Evolutionary conservation across 192 early-diverging fungal genomes (phyloP), one percentile per base, ranked within the genome.

Genomic region (Pilaira anomala): DNA sequence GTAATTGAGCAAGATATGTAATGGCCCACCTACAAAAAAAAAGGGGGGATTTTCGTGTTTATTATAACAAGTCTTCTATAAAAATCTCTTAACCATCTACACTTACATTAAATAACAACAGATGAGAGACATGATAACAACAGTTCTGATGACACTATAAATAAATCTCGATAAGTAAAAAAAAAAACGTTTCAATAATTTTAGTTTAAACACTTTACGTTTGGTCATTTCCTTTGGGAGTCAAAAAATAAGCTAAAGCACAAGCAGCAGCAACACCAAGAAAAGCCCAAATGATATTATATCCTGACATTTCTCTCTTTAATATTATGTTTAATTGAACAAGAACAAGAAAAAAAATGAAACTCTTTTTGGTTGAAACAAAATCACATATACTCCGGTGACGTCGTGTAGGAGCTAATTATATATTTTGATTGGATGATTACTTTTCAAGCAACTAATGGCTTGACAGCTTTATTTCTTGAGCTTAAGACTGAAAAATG

Each of bases 1-100:
- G 80, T 4, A 93, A 72, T 81, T 95, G 93, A 39, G 91, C 91
- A 52, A 95, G 72, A 69, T 93, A 95, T 29, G 91, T 93, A 60
- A 95, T 78, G 0, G 88, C 90, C 93, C 93, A 95, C 90, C 88
- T 93, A 68, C 3, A 66, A 30, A 59, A 46, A 44, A 5, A 28
- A 36, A 64, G 22, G 45, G 25, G 28, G 18, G 16, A 13, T 3
- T 13, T 0, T 40, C 9, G 2, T 29, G 26, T 55, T 62, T n/a
- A n/a, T n/a, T n/a, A n/a, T n/a, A n/a, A n/a, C n/a, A n/a, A n/a
- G n/a, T n/a, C n/a, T n/a, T n/a, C n/a, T n/a, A n/a, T n/a, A n/a
- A n/a, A n/a, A n/a, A n/a, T n/a, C n/a, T n/a, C n/a, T n/a, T n/a
- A n/a, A 11, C 21, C 19, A 29, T 2, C 18, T 24, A 11, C 51